Evolutionary conservation across 1,284 basidiomycete species (phyloP), one percentile per base, ranked within the genome.

Genomic region (Amylostereum chailletii): DNA sequence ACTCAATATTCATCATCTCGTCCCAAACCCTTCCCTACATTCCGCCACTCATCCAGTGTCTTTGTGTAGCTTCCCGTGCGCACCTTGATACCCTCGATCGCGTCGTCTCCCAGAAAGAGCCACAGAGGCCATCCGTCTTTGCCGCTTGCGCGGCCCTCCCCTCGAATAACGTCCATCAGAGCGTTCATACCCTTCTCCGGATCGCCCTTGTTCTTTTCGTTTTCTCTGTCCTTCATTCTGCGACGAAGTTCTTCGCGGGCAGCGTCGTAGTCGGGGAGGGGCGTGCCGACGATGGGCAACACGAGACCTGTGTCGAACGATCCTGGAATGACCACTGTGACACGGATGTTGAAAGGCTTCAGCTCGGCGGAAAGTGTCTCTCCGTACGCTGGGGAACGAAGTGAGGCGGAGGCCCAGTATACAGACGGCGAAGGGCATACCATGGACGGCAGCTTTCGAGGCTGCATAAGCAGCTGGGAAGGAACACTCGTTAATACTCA

Each of bases 81-180:
- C 6, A 7, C 5, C 39, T n/a, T 40, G 5, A 40, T 27, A 37
- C 62, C 63, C 19, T 31, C 45, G 48, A 61, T 58, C 10, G 60
- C 55, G 46, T 66, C 64, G 31, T 60, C 52, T 3, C 65, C 64
- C 9, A 69, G 57, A 10, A 56, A 49, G n/a, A 67, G 46, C 11
- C 48, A 55, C 30, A 52, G 50, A 3, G 62, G 64, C 57, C 60
- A 63, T 38, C 49, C 42, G 50, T 46, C 54, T 19, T 50, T 44
- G n/a, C 43, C 61, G 34, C 33, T 41, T 6, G 62, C 62, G 10
- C 46, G 52, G 9, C 64, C 65, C 50, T 66, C 62, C 3, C 60
- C 60, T 33, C 54, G 48, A 1, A 67, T 62, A 8, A 65, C 59
- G 48, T 66, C 65, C 4, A 65, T 57, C 7, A 67, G 46, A 2